Evolutionary conservation across 2,329 filamentous ascomycete genomes (phyloP), one percentile per base, ranked within the genome.

Genomic region (Cladophialophora exuberans): DNA sequence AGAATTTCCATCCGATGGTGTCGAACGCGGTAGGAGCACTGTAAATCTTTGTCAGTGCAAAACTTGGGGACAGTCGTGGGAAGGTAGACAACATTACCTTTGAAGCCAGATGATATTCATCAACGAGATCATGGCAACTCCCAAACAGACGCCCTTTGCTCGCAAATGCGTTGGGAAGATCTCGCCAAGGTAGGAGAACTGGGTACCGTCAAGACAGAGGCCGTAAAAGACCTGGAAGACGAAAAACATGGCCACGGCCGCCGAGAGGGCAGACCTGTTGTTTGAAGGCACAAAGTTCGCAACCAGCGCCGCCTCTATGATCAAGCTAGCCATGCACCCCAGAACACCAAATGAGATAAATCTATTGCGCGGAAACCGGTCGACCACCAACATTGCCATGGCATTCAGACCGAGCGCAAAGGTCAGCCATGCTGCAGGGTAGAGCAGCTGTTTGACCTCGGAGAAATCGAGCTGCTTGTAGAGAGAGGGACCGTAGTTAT

Each of bases 111-210:
- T 66, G 35, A 71, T 69, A n/a, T 67, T 68, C 33, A 69, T 67
- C 7, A 70, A 60, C 42, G 71, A 72, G 39, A 72, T 68, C 43
- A 67, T 66, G 11, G 64, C 62, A 30, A 75, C 63, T 1, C 72
- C 70, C 28, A 75, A 39, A 46, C 54, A 60, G 4, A 62, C 54
- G 11, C 60, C 60, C 23, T 62, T 62, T 9, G 67, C 65, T 2
- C 72, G 68, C 11, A 74, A 60, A 54, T 73, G 68, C 15, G 67
- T 76, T 3, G 73, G 76, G 62, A 76, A 77, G 10, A 78, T 76
- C 61, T 77, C 75, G 1, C 71, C 70, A 10, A 75, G 69, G 48
- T 76, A 77, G n/a, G 75, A 66, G 51, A 76, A 78, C 65, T 76
- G 75, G 10, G 73, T 76, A 1, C 75, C 76, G 52, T 78, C 76